phyloP scores from a whole-genome alignment of 306 rosid genomes.

The Arachis hypogaea region DNA sequence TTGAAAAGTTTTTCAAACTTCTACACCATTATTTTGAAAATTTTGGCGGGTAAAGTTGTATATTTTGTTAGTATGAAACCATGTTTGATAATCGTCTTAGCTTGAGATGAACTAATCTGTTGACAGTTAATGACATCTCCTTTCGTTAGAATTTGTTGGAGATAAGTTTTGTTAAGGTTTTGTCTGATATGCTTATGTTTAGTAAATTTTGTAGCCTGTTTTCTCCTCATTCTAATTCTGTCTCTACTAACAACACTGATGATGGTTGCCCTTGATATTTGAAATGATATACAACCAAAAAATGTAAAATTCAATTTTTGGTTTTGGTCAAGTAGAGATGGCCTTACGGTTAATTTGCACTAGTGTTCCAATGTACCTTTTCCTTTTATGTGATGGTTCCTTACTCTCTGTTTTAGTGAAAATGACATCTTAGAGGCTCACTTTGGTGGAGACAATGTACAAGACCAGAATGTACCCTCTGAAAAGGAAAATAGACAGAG shows the following conservation, averaged over 20 bases:
- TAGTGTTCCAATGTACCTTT: conserved; percentile 6
- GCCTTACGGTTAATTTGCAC: neutral
- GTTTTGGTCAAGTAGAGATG: neutral
- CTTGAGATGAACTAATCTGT: neutral
- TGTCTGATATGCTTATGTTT: neutral
- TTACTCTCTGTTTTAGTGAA: conserved; percentile 46
- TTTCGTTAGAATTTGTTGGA: neutral
- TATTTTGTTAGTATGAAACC: neutral
- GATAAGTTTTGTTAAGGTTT: neutral
- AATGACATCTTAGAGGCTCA: conserved; percentile 41
- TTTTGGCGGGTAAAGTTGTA: conserved; percentile 2
- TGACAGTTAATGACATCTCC: neutral
- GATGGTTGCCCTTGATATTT: conserved; percentile 3
- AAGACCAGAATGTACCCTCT: conserved; percentile 37
- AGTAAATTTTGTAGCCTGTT: neutral
- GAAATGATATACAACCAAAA: conserved; percentile 18
- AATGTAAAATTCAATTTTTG: conserved; percentile 2
- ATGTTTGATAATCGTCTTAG: neutral
- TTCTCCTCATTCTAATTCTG: neutral
- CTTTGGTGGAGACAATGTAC: conserved; percentile 29
- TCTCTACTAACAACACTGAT: neutral
- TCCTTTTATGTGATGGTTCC: conserved; percentile 27
- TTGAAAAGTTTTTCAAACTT: neutral
- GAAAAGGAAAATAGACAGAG: conserved; percentile 39
- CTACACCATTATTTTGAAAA: neutral